Evolutionary conservation across 129 eudicot genomes (phyloP).

Genomic region (Oenanthe sinensis): DNA sequence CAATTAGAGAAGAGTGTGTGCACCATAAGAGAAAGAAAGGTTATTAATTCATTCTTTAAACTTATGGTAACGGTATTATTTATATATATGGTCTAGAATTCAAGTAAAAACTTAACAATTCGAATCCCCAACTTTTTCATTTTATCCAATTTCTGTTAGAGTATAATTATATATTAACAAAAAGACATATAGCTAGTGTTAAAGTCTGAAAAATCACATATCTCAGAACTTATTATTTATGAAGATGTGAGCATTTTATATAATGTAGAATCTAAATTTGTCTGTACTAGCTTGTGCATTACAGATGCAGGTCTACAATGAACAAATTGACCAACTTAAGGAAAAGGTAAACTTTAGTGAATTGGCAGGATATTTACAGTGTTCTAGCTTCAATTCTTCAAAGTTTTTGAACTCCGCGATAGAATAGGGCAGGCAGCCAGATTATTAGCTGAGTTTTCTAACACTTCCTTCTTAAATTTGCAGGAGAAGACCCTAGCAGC

Average conservation of each 20-base stretch:
- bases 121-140: neutral
- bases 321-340: constrained; percentile 58
- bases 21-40: constrained; percentile 78
- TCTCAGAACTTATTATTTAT: neutral
- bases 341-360: constrained; percentile 46
- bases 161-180: too few relatives aligned
- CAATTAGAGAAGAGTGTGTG: constrained; percentile 65
- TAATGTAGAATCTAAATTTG: neutral
- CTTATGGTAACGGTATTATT: neutral
- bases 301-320: constrained; percentile 71
- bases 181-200: too few relatives aligned
- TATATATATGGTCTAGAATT: neutral
- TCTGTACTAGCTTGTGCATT: neutral
- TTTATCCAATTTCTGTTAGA: neutral
- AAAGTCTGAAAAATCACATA: neutral
- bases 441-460: neutral
- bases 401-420: neutral
- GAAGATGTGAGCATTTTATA: neutral
- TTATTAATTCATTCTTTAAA: neutral
- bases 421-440: neutral
- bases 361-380: neutral
- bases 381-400: neutral
- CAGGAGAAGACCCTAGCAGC: constrained; percentile 73
- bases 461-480: neutral
- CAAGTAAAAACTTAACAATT: neutral